Evolutionary conservation across 768 basidiomycete genomes (phyloP).

Genomic region (Auricularia sp.): DNA sequence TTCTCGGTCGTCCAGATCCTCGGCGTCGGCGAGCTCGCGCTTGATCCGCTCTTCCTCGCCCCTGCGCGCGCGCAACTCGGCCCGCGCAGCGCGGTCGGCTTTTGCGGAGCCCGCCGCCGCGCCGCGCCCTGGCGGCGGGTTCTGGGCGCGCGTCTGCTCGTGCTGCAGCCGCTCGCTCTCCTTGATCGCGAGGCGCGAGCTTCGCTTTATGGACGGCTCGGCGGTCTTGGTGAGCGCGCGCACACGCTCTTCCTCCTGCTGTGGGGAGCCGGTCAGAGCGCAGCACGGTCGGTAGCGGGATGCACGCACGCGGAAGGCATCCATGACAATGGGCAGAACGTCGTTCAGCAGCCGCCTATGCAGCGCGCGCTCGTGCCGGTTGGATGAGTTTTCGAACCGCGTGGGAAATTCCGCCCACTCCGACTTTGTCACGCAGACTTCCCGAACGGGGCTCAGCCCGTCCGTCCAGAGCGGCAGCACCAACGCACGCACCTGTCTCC

Average conservation of each 20-base stretch:
- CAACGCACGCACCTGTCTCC: constrained; percentile 60
- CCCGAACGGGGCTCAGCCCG: background rate
- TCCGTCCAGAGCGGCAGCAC: background rate
- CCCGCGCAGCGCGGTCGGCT: constrained; percentile 48
- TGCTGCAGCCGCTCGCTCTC: constrained; percentile 68
- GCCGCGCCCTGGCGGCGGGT: background rate
- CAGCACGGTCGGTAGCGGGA: background rate
- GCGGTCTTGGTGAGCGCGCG: background rate
- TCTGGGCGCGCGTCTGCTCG: constrained; percentile 46
- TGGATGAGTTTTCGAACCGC: constrained; percentile 62
- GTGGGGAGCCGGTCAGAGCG: background rate
- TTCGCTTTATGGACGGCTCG: constrained; percentile 46
- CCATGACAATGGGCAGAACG: constrained; percentile 62
- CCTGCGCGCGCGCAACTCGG: constrained; percentile 27
- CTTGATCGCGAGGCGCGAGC: constrained; percentile 73
- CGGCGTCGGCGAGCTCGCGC: constrained; percentile 14
- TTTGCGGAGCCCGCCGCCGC: constrained; percentile 53
- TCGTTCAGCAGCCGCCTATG: constrained; percentile 54
- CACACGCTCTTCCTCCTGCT: background rate
- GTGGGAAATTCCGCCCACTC: constrained; percentile 81
- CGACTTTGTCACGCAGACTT: constrained; percentile 74
- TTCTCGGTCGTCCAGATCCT: constrained; percentile 2
- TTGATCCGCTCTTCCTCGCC: constrained; percentile 30
- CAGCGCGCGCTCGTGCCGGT: constrained; percentile 73
- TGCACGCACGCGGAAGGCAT: constrained; percentile 46